These are phyloP conservation scores for Calonectria pseudoturangicola DNA, from an alignment of 2,329 filamentous ascomycete species.

Conservation along the genomic window DNA sequence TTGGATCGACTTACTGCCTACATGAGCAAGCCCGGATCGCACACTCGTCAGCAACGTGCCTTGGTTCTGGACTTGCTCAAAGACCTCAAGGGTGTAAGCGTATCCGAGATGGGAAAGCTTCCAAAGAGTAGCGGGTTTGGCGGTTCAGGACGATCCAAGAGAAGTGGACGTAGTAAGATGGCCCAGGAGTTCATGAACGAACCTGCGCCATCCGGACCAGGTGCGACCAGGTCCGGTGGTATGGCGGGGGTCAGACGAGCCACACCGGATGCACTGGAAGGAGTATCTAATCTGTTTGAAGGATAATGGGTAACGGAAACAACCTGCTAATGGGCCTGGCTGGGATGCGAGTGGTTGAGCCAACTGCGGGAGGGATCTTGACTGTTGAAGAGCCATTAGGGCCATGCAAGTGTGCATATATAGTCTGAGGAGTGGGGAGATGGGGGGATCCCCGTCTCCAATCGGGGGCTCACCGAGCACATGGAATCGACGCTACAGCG, in stretches of 20 bases:
- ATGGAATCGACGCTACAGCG: constrained; percentile 29
- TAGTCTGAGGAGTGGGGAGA: constrained; percentile 6
- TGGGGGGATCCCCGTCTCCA: constrained; percentile 18
- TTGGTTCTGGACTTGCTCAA: constrained; percentile 90
- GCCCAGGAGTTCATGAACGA: constrained; percentile 79
- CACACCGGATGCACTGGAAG: constrained; percentile 72
- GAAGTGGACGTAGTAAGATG: constrained; percentile 67
- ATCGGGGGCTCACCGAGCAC: constrained; percentile 13
- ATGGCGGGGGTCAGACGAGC: constrained; percentile 56
- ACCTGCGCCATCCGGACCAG: constrained; percentile 56
- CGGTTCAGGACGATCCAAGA: constrained; percentile 52
- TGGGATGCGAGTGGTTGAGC: constrained; percentile 19
- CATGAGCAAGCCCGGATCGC: constrained; percentile 74
- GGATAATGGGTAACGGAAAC: constrained; percentile 47
- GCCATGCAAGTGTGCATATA: constrained; percentile 10
- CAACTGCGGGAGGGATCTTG: constrained; percentile 14
- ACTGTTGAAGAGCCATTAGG: constrained; percentile 22
- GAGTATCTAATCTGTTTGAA: constrained; percentile 72
- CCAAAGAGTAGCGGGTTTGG: constrained; percentile 69
- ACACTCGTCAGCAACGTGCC: constrained; percentile 85
- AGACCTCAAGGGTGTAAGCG: constrained; percentile 90
- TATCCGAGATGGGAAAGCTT: constrained; percentile 94
- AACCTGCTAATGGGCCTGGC: constrained; percentile 8
- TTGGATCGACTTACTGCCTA: constrained; percentile 79
- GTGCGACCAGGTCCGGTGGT: constrained; percentile 54